Base-by-base conservation (phyloP, 2,329 filamentous ascomycete species). In the Reticulascus tulasneorum region DNA sequence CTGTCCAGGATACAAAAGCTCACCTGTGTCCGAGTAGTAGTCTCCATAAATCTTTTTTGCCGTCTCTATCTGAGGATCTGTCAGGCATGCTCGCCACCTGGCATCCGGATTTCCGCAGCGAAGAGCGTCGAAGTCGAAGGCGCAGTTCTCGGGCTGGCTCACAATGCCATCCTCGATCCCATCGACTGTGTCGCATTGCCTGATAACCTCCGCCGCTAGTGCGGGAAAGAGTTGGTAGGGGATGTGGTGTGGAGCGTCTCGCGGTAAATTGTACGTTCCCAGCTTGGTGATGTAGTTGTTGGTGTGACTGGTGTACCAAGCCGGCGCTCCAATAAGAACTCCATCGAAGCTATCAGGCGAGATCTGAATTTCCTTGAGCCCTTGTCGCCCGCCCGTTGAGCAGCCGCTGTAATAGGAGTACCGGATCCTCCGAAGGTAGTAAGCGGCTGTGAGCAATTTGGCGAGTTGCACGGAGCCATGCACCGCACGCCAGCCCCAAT, bases 301-400 rank as follows among this genome's bases (percentile, higher is more conserved):
- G 1, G 38, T 35, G 15, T 43, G 63, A 64, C 37, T 37, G 11
- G 40, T 33, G 28, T 40, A 28, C 60, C 15, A 78, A 1, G 71
- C 71, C 20, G 66, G 52, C 1, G 55, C 53, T 9, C 73, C 73
- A 11, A 73, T 67, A 2, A 79, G 49, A 9, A 74, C 62, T 15
- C 76, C 76, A 45, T 79, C 73, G 37, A 79, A 79, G 47, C 67
- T 63, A 29, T 63, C 55, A 3, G 64, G 53, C 3, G 61, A 56
- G 10, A 62, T 59, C 13, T 56, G 55, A 0, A 66, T 64, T 11
- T 66, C 53, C 32, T 69, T 69, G 12, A 75, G 52, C 12, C 73
- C 73, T 52, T 77, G 71, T 3, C 72, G 58, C 3, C 74, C 74
- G 17, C 74, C 72, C 4, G 70, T 73, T 1, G 69, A 73, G 48